These are phyloP conservation scores for Penicillium decumbens DNA, from an alignment of 2,329 filamentous ascomycete genomes.

Conservation along the genomic window DNA sequence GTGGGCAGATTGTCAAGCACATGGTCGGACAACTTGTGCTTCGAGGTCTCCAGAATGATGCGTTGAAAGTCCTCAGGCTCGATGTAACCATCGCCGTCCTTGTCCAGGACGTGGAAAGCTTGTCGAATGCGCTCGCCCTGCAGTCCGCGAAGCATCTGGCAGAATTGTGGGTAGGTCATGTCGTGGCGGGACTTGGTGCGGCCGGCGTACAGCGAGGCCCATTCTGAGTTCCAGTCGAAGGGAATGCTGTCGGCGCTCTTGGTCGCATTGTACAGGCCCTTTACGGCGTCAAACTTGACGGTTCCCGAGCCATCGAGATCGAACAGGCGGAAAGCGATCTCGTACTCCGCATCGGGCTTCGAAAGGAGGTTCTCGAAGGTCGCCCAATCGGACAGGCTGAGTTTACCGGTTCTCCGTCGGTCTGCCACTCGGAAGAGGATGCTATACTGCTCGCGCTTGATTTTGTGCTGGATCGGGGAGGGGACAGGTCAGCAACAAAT, in stretches of 20 bases:
- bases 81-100: conserved; percentile 89
- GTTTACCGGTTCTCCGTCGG: conserved; percentile 64
- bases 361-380: conserved; percentile 89
- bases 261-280: conserved; percentile 78
- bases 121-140: conserved; percentile 95
- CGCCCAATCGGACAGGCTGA: conserved; percentile 81
- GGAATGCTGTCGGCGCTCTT: conserved; percentile 80
- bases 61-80: conserved; percentile 92
- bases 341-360: conserved; percentile 96
- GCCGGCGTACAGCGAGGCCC: conserved; percentile 91
- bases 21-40: conserved; percentile 96
- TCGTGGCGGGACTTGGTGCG: conserved; percentile 80
- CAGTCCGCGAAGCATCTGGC: conserved; percentile 92
- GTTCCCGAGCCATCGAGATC: conserved; percentile 76
- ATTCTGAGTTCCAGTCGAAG: conserved; percentile 96
- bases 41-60: conserved; percentile 88
- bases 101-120: conserved; percentile 88
- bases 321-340: conserved; percentile 96
- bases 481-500: conserved; percentile 16
- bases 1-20: conserved; percentile 84
- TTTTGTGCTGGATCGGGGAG: conserved; percentile 70
- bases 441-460: conserved; percentile 90
- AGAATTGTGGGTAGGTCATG: conserved; percentile 94
- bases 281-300: conserved; percentile 87
- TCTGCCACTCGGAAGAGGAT: conserved; percentile 92